Evolutionary conservation across 1,139 yeast genomes (phyloP), one percentile per base, ranked within the genome.

Genomic region (Geotrichum siamense): DNA sequence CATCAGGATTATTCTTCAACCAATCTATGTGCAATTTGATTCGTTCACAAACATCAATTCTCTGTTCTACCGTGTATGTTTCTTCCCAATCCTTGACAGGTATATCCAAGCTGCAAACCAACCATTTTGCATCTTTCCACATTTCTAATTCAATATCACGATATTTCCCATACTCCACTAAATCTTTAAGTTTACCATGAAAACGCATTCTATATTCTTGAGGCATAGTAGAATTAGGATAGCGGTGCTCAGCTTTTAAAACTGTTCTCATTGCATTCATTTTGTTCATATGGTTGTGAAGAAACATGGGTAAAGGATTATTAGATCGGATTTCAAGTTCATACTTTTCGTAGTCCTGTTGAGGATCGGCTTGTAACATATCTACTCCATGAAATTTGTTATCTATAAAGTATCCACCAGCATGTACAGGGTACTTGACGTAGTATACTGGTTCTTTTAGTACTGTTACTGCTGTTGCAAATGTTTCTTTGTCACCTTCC

Each of bases 401-500:
- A 25, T 65, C 60, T 0, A 55, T 66, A 46, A 75, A 69, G 51
- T 70, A 69, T 3, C 82, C 83, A 54, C 74, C 65, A 0, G 82
- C 79, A 48, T 68, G 67, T 37, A 75, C 59, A 50, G 75, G 75
- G 49, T 65, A 70, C 39, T 75, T 73, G n/a, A 83, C 86, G 60
- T 82, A 89, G 57, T 84, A 82, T 52, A 68, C 80, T 1, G 75
- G 69, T 41, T 77, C 73, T 6, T 68, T 65, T 44, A 81, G 63
- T 1, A 82, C 84, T 37, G 74, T 73, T 0, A 93, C 80, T 0
- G 91, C 89, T 0, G 94, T 89, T 44, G 83, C 67, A 57, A 83
- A 86, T 0, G 95, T 84, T 59, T 86, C 96, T 60, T 85, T 86
- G 61, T 86, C 95, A 50, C 95, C 95, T 65, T 84, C 94, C 35